Base-by-base conservation (phyloP, 768 basidiomycete species). In the Tubosaeta sp. region DNA sequence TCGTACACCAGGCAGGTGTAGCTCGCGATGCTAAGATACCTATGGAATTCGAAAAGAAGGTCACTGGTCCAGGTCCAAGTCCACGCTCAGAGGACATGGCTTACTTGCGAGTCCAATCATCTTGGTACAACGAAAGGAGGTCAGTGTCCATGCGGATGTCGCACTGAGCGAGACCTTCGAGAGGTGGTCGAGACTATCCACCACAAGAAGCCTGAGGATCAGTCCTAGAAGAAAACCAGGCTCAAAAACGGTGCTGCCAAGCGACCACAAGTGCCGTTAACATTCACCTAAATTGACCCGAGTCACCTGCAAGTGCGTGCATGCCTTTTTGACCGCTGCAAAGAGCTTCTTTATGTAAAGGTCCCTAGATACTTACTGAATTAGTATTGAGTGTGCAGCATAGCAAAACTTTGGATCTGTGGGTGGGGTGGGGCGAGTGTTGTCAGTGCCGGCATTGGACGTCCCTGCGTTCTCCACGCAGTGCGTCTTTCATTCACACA, bases 1-100 rank as follows among this genome's bases (percentile, higher is more conserved):
- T 61, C 58, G n/a, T 57, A 61, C 27, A 57, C 50, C 7, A 61
- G 48, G 17, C 53, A 46, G 3, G 58, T 50, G 14, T 47, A 43
- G 1, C 58, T 50, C 12, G 44, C 58, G 19, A 56, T 7, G 25
- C 51, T 43, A 12, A 59, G 44, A 25, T 37, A 19, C 48, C 58
- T 61, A 43, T 19, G 31, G 43, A 22, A 44, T 32, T 26, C 4
- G 3, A 43, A 27, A 37, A 42, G 25, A 14, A 39, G 9, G 27
- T 22, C 22, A 22, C 22, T 22, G 22, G 22, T 22, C 22, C 22
- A 22, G 22, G 22, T 9, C 38, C 38, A 39, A 16, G 14, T 35
- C 7, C 27, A 8, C 2, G 7, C 26, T 43, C 32, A 44, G 6
- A 17, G 22, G 5, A 7, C 16, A 25, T 9, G 17, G 38, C 50